Conservation (phyloP, 345 rosid species). For the Murraya koenigii region DNA sequence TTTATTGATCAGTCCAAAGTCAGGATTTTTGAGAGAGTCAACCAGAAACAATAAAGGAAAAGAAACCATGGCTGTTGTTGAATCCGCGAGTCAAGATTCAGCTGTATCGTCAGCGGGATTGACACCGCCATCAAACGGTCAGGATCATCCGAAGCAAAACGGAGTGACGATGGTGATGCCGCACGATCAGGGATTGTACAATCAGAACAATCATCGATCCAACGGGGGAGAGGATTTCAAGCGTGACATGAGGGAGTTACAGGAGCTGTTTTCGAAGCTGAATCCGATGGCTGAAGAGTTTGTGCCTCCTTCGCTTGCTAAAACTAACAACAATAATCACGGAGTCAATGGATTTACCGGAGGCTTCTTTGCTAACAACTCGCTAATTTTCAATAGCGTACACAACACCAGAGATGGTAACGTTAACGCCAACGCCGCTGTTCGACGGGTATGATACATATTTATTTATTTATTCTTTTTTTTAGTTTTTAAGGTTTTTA, state of each 20-base stretch:
- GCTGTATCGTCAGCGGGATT: conserved; percentile 15
- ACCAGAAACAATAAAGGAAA: not conserved
- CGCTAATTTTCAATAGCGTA: conserved; percentile 20
- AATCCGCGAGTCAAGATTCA: conserved; percentile 48
- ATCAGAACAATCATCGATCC: conserved; percentile 30
- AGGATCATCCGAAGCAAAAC: conserved; percentile 42
- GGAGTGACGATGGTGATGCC: conserved; percentile 17
- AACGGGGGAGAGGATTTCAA: conserved; percentile 43
- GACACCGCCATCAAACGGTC: conserved; percentile 30
- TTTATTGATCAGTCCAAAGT: conserved; percentile 10
- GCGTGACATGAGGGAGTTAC: conserved; percentile 71
- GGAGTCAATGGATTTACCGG: conserved; percentile 34
- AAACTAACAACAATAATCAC: conserved; percentile 24
- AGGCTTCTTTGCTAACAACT: conserved; percentile 40
- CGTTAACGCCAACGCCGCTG: conserved; percentile 39
- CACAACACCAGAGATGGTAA: conserved; percentile 34
- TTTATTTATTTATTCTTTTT: no score
- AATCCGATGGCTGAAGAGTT: conserved; percentile 94
- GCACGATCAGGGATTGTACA: conserved; percentile 33
- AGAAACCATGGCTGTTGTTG: conserved; percentile 57
- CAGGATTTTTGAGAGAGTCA: conserved; percentile 7
- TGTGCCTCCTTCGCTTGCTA: conserved; percentile 74
- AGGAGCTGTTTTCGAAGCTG: conserved; percentile 85
- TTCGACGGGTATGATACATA: conserved; percentile 45
- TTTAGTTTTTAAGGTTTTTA: conserved; percentile 7